These are phyloP conservation scores for Acer yangbiense DNA, from an alignment of 345 rosid genomes.

Conservation along the genomic window DNA sequence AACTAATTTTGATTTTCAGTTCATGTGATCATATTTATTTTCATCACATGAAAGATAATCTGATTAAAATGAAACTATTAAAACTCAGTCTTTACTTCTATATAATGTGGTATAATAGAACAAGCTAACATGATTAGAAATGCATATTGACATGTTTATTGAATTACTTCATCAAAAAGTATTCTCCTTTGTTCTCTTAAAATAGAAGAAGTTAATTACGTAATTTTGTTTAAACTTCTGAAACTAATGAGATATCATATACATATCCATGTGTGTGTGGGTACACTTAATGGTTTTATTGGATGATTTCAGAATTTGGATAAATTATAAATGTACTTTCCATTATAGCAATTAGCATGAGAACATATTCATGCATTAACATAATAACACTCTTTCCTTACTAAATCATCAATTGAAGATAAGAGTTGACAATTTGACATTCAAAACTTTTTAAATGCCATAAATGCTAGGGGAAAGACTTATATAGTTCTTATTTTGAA, in stretches of 20 bases:
- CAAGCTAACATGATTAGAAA: not conserved
- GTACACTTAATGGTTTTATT: not conserved
- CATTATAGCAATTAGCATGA: not conserved
- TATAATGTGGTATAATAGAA: not conserved
- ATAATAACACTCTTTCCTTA: not conserved
- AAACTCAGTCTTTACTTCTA: not conserved
- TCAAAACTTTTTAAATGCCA: no score
- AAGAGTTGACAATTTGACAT: not conserved
- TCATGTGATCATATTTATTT: not conserved
- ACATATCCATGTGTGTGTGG: no score
- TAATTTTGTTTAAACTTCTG: not conserved
- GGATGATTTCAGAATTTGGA: not conserved
- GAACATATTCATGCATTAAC: not conserved
- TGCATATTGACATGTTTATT: not conserved
- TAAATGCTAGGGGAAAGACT: not conserved
- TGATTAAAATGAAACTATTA: not conserved
- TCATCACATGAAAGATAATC: not conserved
- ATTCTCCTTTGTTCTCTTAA: not conserved
- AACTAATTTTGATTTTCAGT: not conserved
- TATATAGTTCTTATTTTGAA: not conserved
- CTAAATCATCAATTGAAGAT: not conserved
- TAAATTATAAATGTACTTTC: not conserved
- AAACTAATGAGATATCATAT: no score
- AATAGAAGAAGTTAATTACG: no score
- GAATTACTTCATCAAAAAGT: not conserved